Base-by-base conservation (phyloP, 2,329 filamentous ascomycete genomes). In the Ceratocystis lukuohia region DNA sequence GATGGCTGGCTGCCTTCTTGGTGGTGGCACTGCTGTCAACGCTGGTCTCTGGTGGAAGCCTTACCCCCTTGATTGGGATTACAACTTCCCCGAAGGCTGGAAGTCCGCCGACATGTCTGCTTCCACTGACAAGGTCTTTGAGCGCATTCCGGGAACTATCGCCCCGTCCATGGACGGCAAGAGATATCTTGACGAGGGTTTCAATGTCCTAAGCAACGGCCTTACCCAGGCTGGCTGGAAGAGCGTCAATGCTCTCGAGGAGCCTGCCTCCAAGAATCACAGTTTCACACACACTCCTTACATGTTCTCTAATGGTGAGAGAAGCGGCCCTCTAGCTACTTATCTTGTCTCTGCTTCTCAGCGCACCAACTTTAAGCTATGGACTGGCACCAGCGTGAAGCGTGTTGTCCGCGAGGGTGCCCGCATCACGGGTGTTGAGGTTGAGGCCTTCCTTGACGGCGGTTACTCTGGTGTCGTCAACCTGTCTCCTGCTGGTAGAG, bases 31-130 rank as follows among this genome's bases (percentile, higher is more conserved):
- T 15, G 82, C 84, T 33, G 79, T 88, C 71, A 89, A 89, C 70
- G 83, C 86, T 63, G 85, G 84, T 57, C 78, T 89, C 44, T 88
- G 84, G 82, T 87, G 84, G 80, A 84, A 82, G 76, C 82, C 88
- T 0, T 82, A 85, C 68, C 78, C 81, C 4, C 73, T 76, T 6
- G 88, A 91, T 72, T 91, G 87, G 78, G 85, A 91, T 72, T 80
- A 82, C 72, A 87, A 88, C 73, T 91, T 88, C 76, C 88, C 88
- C 0, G 69, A 76, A 1, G 88, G 87, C 37, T 91, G 88, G 88
- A 85, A 87, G 74, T 79, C 83, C 20, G 72, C 76, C 5, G 86
- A 90, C 70, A 81, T 90, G 72, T 76, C 76, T 68, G 72, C 76
- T 28, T 82, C 87, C 1, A 82, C 85, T 5, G 75, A 81, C 33